A percentile compares a stretch with the other conserved stretches of the same genome.
Evolutionary conservation across 2,329 filamentous ascomycete genomes (phyloP).

Genomic region (Ceratocystiopsis brevicomis): DNA sequence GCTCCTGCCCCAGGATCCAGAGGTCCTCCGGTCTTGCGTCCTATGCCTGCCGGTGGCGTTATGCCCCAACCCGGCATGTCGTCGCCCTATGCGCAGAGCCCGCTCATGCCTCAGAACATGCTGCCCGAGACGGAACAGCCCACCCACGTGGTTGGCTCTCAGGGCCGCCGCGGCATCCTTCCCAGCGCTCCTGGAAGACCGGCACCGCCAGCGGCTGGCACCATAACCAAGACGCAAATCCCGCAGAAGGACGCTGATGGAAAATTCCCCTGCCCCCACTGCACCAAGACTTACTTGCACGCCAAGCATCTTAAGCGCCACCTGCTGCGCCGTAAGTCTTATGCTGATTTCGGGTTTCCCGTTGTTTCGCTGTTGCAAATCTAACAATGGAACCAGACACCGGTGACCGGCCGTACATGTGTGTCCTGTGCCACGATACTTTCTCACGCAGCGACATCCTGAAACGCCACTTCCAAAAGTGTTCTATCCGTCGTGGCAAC

Average conservation of each 20-base stretch:
- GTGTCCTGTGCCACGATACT: constrained; percentile 90
- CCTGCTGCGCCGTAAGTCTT: constrained; percentile 74
- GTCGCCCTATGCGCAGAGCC: constrained; percentile 40
- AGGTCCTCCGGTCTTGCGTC: constrained; percentile 40
- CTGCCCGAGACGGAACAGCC: constrained; percentile 43
- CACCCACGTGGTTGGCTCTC: constrained; percentile 86
- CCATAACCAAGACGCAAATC: constrained; percentile 60
- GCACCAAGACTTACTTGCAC: constrained; percentile 94
- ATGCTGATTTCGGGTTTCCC: constrained; percentile 14
- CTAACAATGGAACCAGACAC: constrained; percentile 44
- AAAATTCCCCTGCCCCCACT: constrained; percentile 95
- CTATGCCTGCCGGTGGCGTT: constrained; percentile 51
- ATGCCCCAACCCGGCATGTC: constrained; percentile 38
- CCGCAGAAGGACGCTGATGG: constrained; percentile 92
- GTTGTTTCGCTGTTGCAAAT: background rate
- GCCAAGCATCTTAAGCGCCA: constrained; percentile 96
- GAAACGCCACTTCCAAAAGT: constrained; percentile 98
- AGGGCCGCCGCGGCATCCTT: constrained; percentile 77
- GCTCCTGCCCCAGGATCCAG: constrained; percentile 40
- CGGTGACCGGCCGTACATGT: constrained; percentile 95
- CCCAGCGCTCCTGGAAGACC: constrained; percentile 79
- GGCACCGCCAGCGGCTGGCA: constrained; percentile 52
- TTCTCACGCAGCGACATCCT: constrained; percentile 96
- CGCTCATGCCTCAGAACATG: constrained; percentile 36
- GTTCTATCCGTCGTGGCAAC: constrained; percentile 87